Evolutionary conservation across 1,284 basidiomycete genomes (phyloP), one percentile per base, ranked within the genome.

Genomic region (Schizophyllum amplum): DNA sequence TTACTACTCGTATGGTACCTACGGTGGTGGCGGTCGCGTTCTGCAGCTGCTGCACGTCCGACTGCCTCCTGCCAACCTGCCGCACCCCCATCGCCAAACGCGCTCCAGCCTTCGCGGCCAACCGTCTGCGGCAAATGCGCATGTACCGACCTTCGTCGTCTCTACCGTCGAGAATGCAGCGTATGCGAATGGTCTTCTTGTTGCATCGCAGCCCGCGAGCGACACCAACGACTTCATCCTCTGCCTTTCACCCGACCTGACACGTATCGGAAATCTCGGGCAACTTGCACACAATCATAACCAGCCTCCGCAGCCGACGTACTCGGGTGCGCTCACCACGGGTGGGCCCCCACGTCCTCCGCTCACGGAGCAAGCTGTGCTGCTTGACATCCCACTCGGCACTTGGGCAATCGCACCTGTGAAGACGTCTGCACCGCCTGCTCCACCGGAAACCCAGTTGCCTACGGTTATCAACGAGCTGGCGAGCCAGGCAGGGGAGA

Each of bases 351-450:
- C 73, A 59, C 80, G 86, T 25, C 81, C 83, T 1, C 82, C 83
- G 9, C 69, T 91, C 48, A 84, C 83, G 4, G 92, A 94, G 65
- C 81, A 90, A 61, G 87, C 90, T 0, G 83, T 86, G 2, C 24
- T 91, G 17, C 72, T 95, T 25, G 77, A 87, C 11, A 86, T 94
- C 58, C 85, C 87, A 27, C 92, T 91, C 1, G 75, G 84, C 60
- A 90, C 92, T 2, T 95, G 91, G 90, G 87, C 86, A 15, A 86
- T 94, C 69, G 85, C 83, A 1, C 72, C 78, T 21, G 76, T 86
- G 47, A 76, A 79, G 9, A 75, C 72, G 42, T 62, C 67, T 56
- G 61, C 66, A 4, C 59, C 65, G 46, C 59, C 66, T 2, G 65
- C 70, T 1, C 72, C 75, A 20, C 66, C 76, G 0, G 77, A 75